Evolutionary conservation across 192 early-diverging fungal species (phyloP).

Genomic region (Coemansia brasiliensis): DNA sequence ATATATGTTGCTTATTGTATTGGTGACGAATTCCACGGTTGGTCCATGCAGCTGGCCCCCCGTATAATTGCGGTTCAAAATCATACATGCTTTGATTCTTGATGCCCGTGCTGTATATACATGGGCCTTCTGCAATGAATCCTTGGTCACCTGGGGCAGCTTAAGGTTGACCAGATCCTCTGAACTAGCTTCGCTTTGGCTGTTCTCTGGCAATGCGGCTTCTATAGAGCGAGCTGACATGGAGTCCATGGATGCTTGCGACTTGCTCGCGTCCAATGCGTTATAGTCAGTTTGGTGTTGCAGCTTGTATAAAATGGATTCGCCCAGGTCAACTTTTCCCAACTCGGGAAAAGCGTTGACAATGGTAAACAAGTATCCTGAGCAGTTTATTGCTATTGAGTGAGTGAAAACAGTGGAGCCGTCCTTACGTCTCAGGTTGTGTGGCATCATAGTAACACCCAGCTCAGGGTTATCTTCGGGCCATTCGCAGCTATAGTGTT

Average conservation of each 20-base stretch:
- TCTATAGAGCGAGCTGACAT: not conserved
- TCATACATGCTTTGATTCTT: constrained; percentile 41
- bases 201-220: not conserved
- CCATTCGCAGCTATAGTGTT: constrained; percentile 52
- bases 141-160: constrained; percentile 24
- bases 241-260: not conserved
- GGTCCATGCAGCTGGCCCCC: constrained; percentile 17
- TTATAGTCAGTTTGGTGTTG: constrained; percentile 33
- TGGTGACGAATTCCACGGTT: constrained; percentile 39
- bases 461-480: constrained; percentile 48
- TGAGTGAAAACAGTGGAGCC: constrained; percentile 23
- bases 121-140: constrained; percentile 30
- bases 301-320: constrained; percentile 40
- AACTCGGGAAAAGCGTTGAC: constrained; percentile 34
- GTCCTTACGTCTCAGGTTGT: constrained; percentile 33
- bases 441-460: constrained; percentile 44
- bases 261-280: not conserved
- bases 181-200: not conserved
- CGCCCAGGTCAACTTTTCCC: constrained; percentile 26
- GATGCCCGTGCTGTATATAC: constrained; percentile 41
- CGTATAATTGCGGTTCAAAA: constrained; percentile 5
- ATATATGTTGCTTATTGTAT: constrained; percentile 36
- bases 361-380: constrained; percentile 35
- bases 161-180: constrained; percentile 15
- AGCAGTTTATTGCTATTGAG: constrained; percentile 41